Percentiles rank a stretch among this genome's conserved stretches.
Evolutionary conservation across 768 basidiomycete genomes (phyloP).

Genomic region (Punctularia strigosozonata): DNA sequence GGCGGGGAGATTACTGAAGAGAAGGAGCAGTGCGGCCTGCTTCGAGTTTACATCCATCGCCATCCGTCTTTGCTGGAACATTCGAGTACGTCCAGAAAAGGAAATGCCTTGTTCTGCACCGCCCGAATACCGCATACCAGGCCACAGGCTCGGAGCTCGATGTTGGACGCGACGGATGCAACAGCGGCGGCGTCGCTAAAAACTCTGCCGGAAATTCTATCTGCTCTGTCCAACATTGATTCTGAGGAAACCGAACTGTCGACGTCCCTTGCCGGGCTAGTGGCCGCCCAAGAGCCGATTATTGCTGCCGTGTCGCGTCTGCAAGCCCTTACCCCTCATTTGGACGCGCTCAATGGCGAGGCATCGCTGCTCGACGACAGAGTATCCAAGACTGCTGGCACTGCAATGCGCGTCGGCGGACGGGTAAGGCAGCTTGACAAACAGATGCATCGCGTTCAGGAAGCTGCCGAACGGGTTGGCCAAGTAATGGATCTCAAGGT

Average conservation of each 20-base stretch:
- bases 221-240: slow-evolving; percentile 64
- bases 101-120: too few species aligned
- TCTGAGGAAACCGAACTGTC: slow-evolving; percentile 72
- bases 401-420: slow-evolving; percentile 84
- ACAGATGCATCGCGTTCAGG: slow-evolving; percentile 83
- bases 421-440: slow-evolving; percentile 83
- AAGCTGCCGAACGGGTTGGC: slow-evolving; percentile 83
- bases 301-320: slow-evolving; percentile 48
- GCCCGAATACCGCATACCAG: too few species aligned
- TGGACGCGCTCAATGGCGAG: slow-evolving; percentile 53
- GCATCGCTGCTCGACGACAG: slow-evolving; percentile 40
- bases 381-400: slow-evolving; percentile 64
- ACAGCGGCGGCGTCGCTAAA: slow-evolving; percentile 39
- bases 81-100: too few species aligned
- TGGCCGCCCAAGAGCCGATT: slow-evolving; percentile 61
- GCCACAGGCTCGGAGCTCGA: too few species aligned
- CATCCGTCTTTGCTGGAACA: too few species aligned
- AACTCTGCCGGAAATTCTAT: slow-evolving; percentile 55
- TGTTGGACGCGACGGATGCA: too few species aligned
- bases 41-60: too few species aligned
- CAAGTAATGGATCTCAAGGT: slow-evolving; percentile 96
- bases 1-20: too few species aligned
- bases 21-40: too few species aligned
- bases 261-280: slow-evolving; percentile 53
- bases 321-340: slow-evolving; percentile 42